These are phyloP conservation scores for Paramecium sexaurelia DNA, from an alignment of 73 alveolate genomes.

Conservation along the genomic window DNA sequence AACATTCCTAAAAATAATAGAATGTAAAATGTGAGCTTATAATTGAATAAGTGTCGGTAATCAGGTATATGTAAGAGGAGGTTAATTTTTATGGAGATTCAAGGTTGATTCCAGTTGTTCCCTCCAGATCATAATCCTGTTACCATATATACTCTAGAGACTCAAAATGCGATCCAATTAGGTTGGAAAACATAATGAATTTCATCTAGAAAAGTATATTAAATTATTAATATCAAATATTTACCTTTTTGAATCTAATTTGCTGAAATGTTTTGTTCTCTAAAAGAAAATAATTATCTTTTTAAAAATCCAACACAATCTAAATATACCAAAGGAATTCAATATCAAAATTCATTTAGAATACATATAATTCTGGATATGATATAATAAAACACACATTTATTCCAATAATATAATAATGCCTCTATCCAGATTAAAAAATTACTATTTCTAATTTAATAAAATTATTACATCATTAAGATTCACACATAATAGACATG, in stretches of 20 bases:
- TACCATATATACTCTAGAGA: slow-evolving; percentile 31
- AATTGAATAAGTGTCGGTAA: neutral
- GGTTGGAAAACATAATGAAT: neutral
- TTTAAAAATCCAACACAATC: neutral
- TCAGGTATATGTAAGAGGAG: neutral
- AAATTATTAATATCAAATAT: slow-evolving; percentile 39
- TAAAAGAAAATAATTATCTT: slow-evolving; percentile 51
- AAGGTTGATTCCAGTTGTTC: neutral
- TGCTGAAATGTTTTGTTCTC: slow-evolving; percentile 28
- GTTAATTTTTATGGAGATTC: neutral
- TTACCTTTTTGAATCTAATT: slow-evolving; percentile 38
- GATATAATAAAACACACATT: neutral
- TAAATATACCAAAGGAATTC: slow-evolving; percentile 1
- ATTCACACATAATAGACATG: neutral
- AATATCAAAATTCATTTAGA: neutral
- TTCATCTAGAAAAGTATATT: slow-evolving; percentile 48
- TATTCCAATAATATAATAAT: neutral
- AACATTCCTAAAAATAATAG: slow-evolving; percentile 5
- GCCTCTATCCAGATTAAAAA: neutral
- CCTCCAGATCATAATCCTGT: neutral
- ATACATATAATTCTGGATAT: neutral
- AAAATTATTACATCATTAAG: neutral
- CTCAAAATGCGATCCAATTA: slow-evolving; percentile 17
- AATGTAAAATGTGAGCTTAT: neutral
- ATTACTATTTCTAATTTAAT: neutral